Conservation (phyloP, 225 moss, liverwort and hornwort species). For the Climacium dendroides region DNA sequence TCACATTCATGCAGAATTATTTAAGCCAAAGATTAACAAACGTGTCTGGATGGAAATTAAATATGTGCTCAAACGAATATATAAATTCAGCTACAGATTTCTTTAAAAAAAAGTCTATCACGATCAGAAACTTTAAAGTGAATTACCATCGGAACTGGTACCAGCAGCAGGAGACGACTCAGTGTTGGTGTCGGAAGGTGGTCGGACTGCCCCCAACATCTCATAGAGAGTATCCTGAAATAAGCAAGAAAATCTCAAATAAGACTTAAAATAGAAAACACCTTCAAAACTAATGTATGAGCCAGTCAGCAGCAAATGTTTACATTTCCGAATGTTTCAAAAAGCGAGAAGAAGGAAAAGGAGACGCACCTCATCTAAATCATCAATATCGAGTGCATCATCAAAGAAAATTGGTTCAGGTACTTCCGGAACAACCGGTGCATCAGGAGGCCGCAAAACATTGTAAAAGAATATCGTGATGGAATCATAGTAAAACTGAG, state of each 20-base stretch:
- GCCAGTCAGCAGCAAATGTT: background rate
- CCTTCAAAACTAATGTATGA: background rate
- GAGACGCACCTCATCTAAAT: constrained; percentile 69
- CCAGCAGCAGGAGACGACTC: constrained; percentile 30
- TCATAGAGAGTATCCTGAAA: constrained; percentile 72
- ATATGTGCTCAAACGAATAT: background rate
- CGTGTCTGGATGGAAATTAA: background rate
- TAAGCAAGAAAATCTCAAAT: background rate
- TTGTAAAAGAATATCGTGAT: constrained; percentile 98
- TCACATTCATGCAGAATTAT: background rate
- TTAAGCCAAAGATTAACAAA: background rate
- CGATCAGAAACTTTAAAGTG: background rate
- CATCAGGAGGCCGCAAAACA: constrained; percentile 82
- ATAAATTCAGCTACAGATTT: background rate
- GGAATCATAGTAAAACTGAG: constrained; percentile 97
- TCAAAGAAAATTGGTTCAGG: constrained; percentile 56
- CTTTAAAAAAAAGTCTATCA: background rate
- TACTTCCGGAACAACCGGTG: constrained; percentile 53
- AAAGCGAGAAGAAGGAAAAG: background rate
- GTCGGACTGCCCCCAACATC: constrained; percentile 69
- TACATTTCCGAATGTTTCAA: background rate
- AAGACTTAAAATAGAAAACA: background rate
- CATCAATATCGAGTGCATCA: constrained; percentile 65
- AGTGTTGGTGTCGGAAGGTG: constrained; percentile 20
- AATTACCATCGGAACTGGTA: constrained; percentile 26